Evolutionary conservation across 169 alveolate genomes (phyloP), one percentile per base, ranked within the genome.

Genomic region (Plasmodium yoelii): DNA sequence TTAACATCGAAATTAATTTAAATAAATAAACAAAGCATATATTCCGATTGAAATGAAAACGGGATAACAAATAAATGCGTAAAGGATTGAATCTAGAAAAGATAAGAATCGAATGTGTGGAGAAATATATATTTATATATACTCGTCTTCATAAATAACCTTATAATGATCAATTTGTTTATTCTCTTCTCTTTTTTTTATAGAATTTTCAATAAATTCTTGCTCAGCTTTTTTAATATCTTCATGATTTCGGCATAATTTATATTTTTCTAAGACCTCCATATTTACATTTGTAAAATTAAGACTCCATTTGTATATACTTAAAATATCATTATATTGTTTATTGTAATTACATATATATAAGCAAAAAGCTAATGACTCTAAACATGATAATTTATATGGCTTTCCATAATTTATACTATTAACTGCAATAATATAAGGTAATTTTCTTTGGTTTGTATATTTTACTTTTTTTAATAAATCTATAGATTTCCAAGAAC

Each of bases 341-440:
- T 86, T 68, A 55, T 42, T 70, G 64, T 86, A 86, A 63, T 72
- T 72, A 86, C 91, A 86, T n/a, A 86, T 18, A 70, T 86, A 86
- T 57, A 86, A 60, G 39, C 91, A 86, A 69, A 70, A 86, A 7
- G 91, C 91, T 64, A 86, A 60, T 4, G 91, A 86, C 71, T 86
- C 91, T 56, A 86, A 70, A 18, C 91, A 86, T 15, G 91, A 86
- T 24, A 86, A 87, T 64, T 86, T 86, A 42, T 86, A 86, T 28
- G 91, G 87, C 39, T 86, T 86, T 86, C 91, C 91, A 86, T 86
- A 86, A 70, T 86, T 86, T 57, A 86, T 86, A 53, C 91, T 86
- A 46, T 86, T 86, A 44, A 86, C 91, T 44, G 91, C 91, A 70
- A 86, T 86, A 19, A 70, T 70, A 42, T 86, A 86, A 4, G 91